Conservation (phyloP, 139 green algal genomes). For the Penium margaritaceum region DNA sequence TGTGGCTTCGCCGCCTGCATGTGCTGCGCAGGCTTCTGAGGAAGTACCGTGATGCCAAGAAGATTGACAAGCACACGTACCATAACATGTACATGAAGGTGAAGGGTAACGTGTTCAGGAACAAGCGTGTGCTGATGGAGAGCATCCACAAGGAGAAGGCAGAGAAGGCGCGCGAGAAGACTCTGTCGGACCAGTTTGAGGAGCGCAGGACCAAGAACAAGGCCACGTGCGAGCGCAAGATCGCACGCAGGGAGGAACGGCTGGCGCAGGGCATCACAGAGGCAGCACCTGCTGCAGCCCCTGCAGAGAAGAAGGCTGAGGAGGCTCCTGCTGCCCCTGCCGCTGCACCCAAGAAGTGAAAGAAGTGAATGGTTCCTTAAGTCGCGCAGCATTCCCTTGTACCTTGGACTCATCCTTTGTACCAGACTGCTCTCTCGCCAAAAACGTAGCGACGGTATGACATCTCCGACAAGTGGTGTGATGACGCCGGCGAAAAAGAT, state of each 20-base stretch:
- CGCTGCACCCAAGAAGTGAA: constrained; percentile 1
- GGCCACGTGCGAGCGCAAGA: constrained; percentile 82
- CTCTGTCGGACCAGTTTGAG: constrained; percentile 96
- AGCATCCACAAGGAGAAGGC: constrained; percentile 98
- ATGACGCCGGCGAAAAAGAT: neutral
- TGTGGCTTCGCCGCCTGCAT: constrained; percentile 92
- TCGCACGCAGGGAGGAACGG: constrained; percentile 85
- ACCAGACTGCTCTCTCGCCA: neutral
- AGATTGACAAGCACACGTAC: constrained; percentile 99
- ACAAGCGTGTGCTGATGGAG: constrained; percentile 99
- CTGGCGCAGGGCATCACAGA: constrained; percentile 51
- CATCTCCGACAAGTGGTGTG: neutral
- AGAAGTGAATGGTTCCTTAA: too few species aligned
- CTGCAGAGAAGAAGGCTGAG: neutral
- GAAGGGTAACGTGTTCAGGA: constrained; percentile 99
- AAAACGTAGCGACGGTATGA: neutral
- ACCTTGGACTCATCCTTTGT: neutral
- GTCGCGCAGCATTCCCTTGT: too few species aligned
- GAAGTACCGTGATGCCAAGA: constrained; percentile 95
- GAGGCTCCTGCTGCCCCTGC: neutral
- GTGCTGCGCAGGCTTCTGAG: constrained; percentile 87
- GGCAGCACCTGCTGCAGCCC: neutral
- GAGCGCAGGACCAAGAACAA: constrained; percentile 94
- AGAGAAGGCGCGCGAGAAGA: constrained; percentile 96
- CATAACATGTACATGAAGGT: constrained; percentile 94